Percentiles rank a stretch among this genome's conserved stretches.
phyloP scores from a whole-genome alignment of 345 rosid species.

The Populus davidiana region DNA sequence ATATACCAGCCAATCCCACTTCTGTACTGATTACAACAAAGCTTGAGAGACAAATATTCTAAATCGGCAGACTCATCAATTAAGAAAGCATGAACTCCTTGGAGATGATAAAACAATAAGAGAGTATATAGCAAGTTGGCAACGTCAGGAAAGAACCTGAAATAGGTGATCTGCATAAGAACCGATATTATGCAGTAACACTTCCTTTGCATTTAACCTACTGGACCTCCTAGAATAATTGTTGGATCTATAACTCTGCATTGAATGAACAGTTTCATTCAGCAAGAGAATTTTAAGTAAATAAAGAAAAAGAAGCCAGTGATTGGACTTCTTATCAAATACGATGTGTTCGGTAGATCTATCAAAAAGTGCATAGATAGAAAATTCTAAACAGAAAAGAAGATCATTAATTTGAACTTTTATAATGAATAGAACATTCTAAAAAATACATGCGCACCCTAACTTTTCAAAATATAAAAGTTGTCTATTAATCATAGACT shows the following conservation, averaged over 20 bases:
- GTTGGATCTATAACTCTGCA: conserved; percentile 26
- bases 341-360: neutral
- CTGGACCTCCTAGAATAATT: conserved; percentile 42
- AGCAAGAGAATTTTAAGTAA: conserved; percentile 2
- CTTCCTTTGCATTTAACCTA: conserved; percentile 43
- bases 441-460: too few species aligned
- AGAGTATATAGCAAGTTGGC: neutral
- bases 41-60: too few species aligned
- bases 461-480: too few species aligned
- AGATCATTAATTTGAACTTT: neutral
- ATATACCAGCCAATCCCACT: too few species aligned
- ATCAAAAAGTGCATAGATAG: neutral
- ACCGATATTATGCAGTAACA: conserved; percentile 40
- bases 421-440: too few species aligned
- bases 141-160: conserved; percentile 37
- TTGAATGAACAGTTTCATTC: conserved; percentile 15
- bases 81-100: neutral
- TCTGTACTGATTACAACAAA: too few species aligned
- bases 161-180: conserved; percentile 51
- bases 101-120: neutral
- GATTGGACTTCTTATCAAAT: neutral
- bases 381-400: neutral
- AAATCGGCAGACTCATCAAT: too few species aligned
- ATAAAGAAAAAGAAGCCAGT: neutral
- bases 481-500: too few species aligned